phyloP scores from a whole-genome alignment of 768 basidiomycete genomes.

The Dictyophora rubrovolvata region DNA sequence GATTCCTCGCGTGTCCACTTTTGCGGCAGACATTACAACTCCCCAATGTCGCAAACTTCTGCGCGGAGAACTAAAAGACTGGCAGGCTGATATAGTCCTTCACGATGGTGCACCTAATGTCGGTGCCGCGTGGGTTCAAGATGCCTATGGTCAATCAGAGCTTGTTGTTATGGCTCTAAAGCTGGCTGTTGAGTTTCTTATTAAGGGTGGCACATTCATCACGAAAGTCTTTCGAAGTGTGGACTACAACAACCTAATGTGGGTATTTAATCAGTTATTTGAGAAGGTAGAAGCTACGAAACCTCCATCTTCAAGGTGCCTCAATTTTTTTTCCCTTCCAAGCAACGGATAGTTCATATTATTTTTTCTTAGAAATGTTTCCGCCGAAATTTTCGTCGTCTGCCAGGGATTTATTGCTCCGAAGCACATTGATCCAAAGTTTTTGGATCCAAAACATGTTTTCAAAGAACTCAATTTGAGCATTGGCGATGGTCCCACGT shows the following conservation, averaged over 20 bases:
- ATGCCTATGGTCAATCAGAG: conserved; percentile 95
- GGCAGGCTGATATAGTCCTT: conserved; percentile 97
- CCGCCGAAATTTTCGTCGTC: conserved; percentile 98
- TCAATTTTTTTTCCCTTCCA: conserved; percentile 9
- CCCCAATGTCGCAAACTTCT: conserved; percentile 80
- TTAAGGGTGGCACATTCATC: conserved; percentile 89
- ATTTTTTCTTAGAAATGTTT: conserved; percentile 69
- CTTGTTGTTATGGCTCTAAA: conserved; percentile 92
- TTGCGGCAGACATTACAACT: conserved; percentile 92
- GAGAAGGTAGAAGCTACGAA: conserved; percentile 97
- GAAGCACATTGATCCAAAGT: conserved; percentile 93
- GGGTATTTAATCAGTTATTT: conserved; percentile 98
- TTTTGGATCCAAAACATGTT: conserved; percentile 94
- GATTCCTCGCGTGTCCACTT: conserved; percentile 85
- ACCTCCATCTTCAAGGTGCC: conserved; percentile 89
- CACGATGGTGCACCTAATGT: conserved; percentile 99
- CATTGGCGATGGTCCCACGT: conserved; percentile 42
- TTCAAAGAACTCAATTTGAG: conserved; percentile 74
- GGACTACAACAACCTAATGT: conserved; percentile 97
- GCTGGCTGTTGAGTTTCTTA: conserved; percentile 89
- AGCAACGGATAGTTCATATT: not conserved
- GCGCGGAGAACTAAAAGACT: conserved; percentile 85
- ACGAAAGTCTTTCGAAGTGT: conserved; percentile 98
- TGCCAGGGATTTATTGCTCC: conserved; percentile 93
- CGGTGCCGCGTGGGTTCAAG: conserved; percentile 98